phyloP scores from a whole-genome alignment of 345 rosid genomes.

The Geranium rotundifolium region DNA sequence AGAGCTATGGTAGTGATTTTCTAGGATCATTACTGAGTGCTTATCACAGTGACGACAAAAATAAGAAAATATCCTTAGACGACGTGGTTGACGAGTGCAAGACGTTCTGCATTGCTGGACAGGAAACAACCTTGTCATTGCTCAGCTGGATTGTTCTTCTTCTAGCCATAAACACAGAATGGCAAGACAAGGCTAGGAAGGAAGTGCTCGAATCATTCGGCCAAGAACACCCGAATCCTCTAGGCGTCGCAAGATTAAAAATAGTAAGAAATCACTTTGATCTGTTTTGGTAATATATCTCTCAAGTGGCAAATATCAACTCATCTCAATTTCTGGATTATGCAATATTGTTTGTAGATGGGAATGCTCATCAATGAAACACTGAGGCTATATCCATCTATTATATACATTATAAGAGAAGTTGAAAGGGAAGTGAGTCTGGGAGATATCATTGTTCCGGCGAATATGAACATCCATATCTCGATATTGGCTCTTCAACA shows the following conservation, averaged over 20 bases:
- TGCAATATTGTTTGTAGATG: constrained; percentile 9
- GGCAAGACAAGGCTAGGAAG: constrained; percentile 35
- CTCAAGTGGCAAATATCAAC: too few species aligned
- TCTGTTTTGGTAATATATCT: too few species aligned
- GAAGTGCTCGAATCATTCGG: constrained; percentile 25
- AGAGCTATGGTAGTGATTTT: too few species aligned
- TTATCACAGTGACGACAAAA: constrained; percentile 9
- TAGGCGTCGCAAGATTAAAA: background rate
- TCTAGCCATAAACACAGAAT: constrained; percentile 26
- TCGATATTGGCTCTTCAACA: constrained; percentile 18
- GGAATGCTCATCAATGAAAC: constrained; percentile 31
- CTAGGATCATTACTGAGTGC: too few species aligned
- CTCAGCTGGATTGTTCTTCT: constrained; percentile 20
- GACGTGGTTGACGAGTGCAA: constrained; percentile 30
- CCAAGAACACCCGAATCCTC: background rate
- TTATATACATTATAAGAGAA: background rate
- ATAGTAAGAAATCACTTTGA: background rate
- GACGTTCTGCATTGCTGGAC: constrained; percentile 27
- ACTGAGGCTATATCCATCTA: constrained; percentile 15
- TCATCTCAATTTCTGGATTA: too few species aligned
- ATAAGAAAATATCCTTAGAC: constrained; percentile 10
- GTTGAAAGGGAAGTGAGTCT: constrained; percentile 4
- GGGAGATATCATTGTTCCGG: constrained; percentile 16
- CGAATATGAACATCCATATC: constrained; percentile 5
- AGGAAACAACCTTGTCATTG: constrained; percentile 15